Base-by-base conservation (phyloP, 2,329 filamentous ascomycete species). In the Alternaria hordeiaustralica region DNA sequence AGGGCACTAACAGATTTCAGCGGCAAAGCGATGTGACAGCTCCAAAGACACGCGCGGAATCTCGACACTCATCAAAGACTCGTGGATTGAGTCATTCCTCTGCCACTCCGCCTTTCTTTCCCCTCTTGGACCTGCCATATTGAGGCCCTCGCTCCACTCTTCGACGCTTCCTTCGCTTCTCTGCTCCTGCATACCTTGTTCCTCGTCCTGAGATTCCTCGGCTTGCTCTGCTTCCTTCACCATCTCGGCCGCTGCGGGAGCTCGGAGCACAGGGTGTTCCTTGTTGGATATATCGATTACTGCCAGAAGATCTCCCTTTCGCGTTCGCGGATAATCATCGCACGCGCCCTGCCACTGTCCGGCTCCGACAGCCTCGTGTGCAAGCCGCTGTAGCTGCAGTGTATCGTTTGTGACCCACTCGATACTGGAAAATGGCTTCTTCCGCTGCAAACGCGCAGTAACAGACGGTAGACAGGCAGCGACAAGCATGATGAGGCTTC, bases 331-430 rank as follows among this genome's bases (percentile, higher is more conserved):
- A 43, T 61, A 59, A n/a, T 58, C 60, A 9, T 58, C 28, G 26
- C 46, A 28, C 9, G 60, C 41, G 23, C 60, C 36, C 5, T 20
- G 23, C 66, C 65, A 65, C 5, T 59, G 44, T 10, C 55, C 67
- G 13, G 62, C 58, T 8, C 66, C 66, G 4, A 63, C 47, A 3
- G 64, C 66, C n/a, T 74, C 71, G 20, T 73, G 67, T 12, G 71
- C 69, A 20, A 72, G 65, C 12, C 71, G 60, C 50, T 74, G 69
- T 5, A 73, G 68, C 45, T 74, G 71, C 28, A 73, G 28, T 3
- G 62, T 68, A 21, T 53, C 58, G 11, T 57, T 71, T 47, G 59
- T 60, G 10, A 53, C 47, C 68, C 68, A 70, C 26, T 70, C 68
- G 2, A 69, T 20, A 13, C 55, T 61, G 18, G 60, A 18, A 46